Conservation (phyloP, 225 moss, liverwort and hornwort genomes). For the Bryoerythrophyllum caledonicum region DNA sequence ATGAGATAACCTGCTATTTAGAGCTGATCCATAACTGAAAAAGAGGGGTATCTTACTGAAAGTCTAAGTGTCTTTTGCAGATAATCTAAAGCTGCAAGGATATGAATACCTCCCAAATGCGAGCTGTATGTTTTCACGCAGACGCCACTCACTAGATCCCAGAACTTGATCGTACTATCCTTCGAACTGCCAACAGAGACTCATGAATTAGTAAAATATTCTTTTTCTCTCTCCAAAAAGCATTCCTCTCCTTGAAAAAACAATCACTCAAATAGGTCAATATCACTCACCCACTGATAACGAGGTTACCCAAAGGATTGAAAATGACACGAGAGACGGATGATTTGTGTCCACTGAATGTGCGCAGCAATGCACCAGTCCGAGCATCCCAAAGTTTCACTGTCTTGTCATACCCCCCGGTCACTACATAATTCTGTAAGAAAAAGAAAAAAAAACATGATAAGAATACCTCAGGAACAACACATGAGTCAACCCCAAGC, state of each 20-base stretch:
- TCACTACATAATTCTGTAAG: slow-evolving; percentile 83
- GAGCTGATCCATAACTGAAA: no score
- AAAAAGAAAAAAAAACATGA: neutral
- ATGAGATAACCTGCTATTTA: no score
- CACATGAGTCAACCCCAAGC: neutral
- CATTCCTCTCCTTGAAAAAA: slow-evolving; percentile 1
- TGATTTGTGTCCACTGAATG: slow-evolving; percentile 96
- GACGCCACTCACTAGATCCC: slow-evolving; percentile 94
- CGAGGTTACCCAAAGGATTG: slow-evolving; percentile 92
- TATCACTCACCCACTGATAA: slow-evolving; percentile 77
- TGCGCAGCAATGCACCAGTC: slow-evolving; percentile 68
- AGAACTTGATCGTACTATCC: slow-evolving; percentile 93
- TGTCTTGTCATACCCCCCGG: slow-evolving; percentile 94
- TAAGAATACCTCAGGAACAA: neutral
- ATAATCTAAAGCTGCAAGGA: neutral
- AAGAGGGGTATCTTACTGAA: no score
- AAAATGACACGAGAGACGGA: slow-evolving; percentile 92
- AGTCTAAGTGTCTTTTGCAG: no score
- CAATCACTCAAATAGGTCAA: neutral
- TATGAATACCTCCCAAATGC: slow-evolving; percentile 72
- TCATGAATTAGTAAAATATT: slow-evolving; percentile 9
- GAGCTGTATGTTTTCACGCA: slow-evolving; percentile 97
- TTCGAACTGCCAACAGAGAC: slow-evolving; percentile 65
- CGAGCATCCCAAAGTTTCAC: slow-evolving; percentile 86
- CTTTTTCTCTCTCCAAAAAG: neutral